These are phyloP conservation scores for Metarhizium rileyi DNA, from an alignment of 2,329 filamentous ascomycete genomes.

Conservation along the genomic window DNA sequence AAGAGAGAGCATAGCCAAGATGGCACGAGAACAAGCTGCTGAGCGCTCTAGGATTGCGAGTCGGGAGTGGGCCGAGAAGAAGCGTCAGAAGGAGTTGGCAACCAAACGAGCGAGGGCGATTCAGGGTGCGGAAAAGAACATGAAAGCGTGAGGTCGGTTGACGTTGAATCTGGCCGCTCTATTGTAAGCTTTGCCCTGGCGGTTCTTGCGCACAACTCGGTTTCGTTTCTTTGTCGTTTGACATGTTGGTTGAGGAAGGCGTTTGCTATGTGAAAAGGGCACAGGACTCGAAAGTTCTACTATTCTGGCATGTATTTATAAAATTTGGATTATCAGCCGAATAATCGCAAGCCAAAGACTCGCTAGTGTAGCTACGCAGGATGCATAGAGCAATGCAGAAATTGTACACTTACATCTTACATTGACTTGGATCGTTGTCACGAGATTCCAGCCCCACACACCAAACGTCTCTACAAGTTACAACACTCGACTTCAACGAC, in stretches of 20 bases:
- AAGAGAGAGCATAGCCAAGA: conserved; percentile 42
- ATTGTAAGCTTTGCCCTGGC: background rate
- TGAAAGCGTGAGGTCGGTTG: background rate
- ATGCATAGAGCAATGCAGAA: background rate
- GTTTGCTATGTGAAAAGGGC: background rate
- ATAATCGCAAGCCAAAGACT: background rate
- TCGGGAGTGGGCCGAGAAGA: conserved; percentile 54
- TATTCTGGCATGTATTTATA: conserved; percentile 1
- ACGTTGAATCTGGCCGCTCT: background rate
- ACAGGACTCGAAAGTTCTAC: background rate
- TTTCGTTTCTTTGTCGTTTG: background rate
- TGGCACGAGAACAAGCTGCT: conserved; percentile 49
- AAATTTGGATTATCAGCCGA: background rate
- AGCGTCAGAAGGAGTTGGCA: conserved; percentile 30
- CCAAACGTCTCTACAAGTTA: too few relatives aligned
- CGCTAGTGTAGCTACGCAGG: background rate
- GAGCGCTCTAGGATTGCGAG: conserved; percentile 49
- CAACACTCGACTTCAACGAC: too few relatives aligned
- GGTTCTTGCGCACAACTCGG: background rate
- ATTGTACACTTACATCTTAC: too few relatives aligned
- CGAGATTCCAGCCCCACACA: too few relatives aligned
- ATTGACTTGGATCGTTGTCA: too few relatives aligned
- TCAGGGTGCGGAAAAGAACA: background rate
- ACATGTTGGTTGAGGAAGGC: background rate
- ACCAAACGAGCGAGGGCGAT: conserved; percentile 10